phyloP scores from a whole-genome alignment of 129 eudicot species.

The Pseudognaphalium luteoalbum region DNA sequence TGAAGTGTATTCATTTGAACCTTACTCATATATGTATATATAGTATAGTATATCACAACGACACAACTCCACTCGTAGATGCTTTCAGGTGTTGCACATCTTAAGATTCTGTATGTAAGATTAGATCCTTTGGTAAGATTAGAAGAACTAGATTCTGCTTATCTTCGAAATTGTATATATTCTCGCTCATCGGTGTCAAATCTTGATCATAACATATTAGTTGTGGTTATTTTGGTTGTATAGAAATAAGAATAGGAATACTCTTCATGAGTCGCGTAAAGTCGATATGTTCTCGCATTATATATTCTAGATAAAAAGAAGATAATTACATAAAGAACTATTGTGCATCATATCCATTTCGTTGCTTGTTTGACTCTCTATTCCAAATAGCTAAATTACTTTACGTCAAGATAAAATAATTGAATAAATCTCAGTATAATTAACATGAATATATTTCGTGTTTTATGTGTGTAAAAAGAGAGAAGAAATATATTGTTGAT shows the following conservation, averaged over 20 bases:
- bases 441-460: neutral
- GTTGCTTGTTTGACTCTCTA: too few relatives aligned
- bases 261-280: too few relatives aligned
- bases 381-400: too few relatives aligned
- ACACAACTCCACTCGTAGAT: constrained; percentile 9
- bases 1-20: too few relatives aligned
- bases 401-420: too few relatives aligned
- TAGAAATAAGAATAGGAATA: too few relatives aligned
- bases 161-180: neutral
- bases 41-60: too few relatives aligned
- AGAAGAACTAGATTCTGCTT: constrained; percentile 2
- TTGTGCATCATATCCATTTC: neutral
- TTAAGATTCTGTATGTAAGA: neutral
- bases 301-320: constrained; percentile 14
- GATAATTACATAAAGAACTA: neutral
- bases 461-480: neutral
- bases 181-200: neutral
- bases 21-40: too few relatives aligned
- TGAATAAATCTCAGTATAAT: too few relatives aligned
- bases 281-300: neutral
- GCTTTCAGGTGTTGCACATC: constrained; percentile 3
- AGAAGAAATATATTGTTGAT: neutral
- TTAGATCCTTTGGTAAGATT: neutral
- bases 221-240: neutral
- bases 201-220: neutral